Base-by-base conservation (phyloP, 2,329 filamentous ascomycete genomes). In the Penicillium sp. region DNA sequence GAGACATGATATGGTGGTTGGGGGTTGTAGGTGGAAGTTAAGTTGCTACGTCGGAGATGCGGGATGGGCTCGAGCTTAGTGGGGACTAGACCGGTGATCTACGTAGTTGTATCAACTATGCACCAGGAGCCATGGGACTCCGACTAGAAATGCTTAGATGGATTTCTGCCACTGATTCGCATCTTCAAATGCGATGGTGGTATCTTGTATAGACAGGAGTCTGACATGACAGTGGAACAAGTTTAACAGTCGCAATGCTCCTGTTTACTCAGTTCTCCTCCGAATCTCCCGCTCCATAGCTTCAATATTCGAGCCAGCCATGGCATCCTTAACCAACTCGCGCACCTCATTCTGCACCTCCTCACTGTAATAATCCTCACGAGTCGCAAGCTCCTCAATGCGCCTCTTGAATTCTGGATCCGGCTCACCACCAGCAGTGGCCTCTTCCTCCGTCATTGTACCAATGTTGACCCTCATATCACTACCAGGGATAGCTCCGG, bases 331-430 rank as follows among this genome's bases (percentile, higher is more conserved):
- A 6, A 99, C 86, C 59, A 99, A 78, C 64, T 85, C 83, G 59
- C 92, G 84, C 68, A 99, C 76, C 70, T 93, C 86, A 23, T 83
- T 83, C 75, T 99, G 94, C 4, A 89, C 90, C 59, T 89, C 86
- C 53, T 90, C 87, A 6, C 86, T 89, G 66, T 93, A 82, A 68
- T 97, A 96, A 70, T 97, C 92, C 25, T 89, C 87, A 41, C 91
- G 83, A 36, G 88, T 83, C 2, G 94, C 93, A 59, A 99, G 78
- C 75, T 96, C 89, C 69, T 97, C 92, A 70, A 99, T 97, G 53
- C 90, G 83, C 64, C 89, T 82, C 70, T 89, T 86, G 65, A 99
- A 91, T 65, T 93, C 92, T 1, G 90, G 86, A 70, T 97, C 92
- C 9, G 88, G 84, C 57, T 87, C 86, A 39, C 81, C 81, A 7